A percentile compares a stretch with the other conserved stretches of the same genome.
phyloP scores from a whole-genome alignment of 148 eudicot genomes.

The Polygonum aviculare region DNA sequence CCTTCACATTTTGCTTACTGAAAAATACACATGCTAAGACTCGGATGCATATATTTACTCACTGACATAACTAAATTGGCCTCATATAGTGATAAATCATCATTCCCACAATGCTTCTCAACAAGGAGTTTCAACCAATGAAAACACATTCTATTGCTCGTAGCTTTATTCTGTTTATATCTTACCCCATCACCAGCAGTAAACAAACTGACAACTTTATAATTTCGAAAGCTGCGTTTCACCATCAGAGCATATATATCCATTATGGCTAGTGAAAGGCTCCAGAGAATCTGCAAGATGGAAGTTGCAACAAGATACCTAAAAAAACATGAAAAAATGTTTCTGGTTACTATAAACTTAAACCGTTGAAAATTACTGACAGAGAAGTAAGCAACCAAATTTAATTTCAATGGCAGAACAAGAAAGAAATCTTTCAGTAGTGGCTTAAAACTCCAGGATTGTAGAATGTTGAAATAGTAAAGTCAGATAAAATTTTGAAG shows the following conservation, averaged over 20 bases:
- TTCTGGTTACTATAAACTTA: neutral
- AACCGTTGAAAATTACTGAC: neutral
- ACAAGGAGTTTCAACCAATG: neutral
- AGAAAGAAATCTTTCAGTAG: neutral
- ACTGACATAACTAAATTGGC: neutral
- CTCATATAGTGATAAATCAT: neutral
- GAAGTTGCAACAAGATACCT: conserved; percentile 59
- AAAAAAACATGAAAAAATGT: conserved; percentile 6
- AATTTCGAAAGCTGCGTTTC: conserved; percentile 35
- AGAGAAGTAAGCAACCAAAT: neutral
- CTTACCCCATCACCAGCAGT: conserved; percentile 64
- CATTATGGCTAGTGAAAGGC: conserved; percentile 36
- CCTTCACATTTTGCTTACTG: neutral
- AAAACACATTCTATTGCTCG: neutral
- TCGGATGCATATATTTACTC: neutral
- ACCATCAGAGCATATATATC: conserved; percentile 49
- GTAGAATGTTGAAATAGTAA: neutral
- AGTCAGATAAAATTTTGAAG: neutral
- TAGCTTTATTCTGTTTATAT: neutral
- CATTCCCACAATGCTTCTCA: neutral
- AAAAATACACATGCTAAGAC: neutral
- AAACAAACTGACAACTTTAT: conserved; percentile 29
- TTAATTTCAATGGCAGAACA: neutral
- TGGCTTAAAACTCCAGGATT: neutral
- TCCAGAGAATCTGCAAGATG: conserved; percentile 51